Percentiles rank a stretch among this genome's conserved stretches.
phyloP scores from a whole-genome alignment of 345 rosid species.

The Boechera divaricarpa region DNA sequence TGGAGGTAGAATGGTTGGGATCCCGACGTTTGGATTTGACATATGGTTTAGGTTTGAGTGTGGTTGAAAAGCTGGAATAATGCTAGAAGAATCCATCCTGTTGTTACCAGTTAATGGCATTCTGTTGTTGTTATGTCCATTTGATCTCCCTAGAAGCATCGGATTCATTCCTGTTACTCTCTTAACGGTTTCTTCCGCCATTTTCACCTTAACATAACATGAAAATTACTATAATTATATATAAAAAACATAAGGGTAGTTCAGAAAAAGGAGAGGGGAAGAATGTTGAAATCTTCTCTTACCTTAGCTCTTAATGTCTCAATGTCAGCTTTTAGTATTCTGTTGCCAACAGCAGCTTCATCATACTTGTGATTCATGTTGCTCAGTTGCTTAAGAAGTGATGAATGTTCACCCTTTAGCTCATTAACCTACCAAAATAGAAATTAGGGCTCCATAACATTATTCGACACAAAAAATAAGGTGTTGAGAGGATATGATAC shows the following conservation, averaged over 20 bases:
- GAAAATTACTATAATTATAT: neutral
- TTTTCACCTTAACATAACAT: conserved; percentile 68
- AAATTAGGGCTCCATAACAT: neutral
- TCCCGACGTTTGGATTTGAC: conserved; percentile 27
- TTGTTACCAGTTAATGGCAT: conserved; percentile 50
- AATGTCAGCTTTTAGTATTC: conserved; percentile 94
- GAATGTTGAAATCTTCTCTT: conserved; percentile 1
- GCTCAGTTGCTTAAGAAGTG: conserved; percentile 69
- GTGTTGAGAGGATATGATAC: neutral
- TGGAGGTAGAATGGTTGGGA: conserved; percentile 24
- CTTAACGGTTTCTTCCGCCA: conserved; percentile 98
- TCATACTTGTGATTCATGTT: conserved; percentile 79
- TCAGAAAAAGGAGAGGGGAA: neutral
- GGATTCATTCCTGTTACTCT: conserved; percentile 88
- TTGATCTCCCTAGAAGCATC: conserved; percentile 61
- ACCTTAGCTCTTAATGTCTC: conserved; percentile 95
- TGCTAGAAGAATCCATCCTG: conserved; percentile 38
- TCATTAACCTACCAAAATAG: conserved; percentile 67
- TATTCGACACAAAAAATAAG: neutral
- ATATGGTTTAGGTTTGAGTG: conserved; percentile 43
- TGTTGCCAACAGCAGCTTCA: conserved; percentile 78
- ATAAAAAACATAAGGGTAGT: conserved; percentile 7
- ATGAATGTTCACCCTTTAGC: conserved; percentile 74
- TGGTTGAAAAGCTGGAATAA: conserved; percentile 38
- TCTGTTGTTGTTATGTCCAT: conserved; percentile 45